Conservation (phyloP, 2,329 filamentous ascomycete species). For the Pseudopithomyces chartarum region DNA sequence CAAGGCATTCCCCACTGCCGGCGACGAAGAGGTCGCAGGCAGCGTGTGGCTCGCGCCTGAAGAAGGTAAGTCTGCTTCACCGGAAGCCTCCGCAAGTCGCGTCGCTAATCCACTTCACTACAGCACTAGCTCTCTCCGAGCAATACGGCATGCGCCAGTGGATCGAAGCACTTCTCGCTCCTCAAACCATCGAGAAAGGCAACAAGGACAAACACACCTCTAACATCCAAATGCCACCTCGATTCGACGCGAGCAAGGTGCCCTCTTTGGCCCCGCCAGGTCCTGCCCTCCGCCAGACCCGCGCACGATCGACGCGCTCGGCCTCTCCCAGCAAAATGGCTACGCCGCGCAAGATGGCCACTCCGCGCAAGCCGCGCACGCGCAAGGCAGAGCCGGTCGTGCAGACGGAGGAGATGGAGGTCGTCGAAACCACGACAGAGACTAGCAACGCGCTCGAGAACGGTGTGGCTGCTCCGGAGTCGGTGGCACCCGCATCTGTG, state of each 20-base stretch:
- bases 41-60: conserved; percentile 94
- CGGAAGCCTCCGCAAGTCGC: neutral
- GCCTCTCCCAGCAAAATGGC: conserved; percentile 60
- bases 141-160: conserved; percentile 87
- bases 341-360: conserved; percentile 54
- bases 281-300: conserved; percentile 44
- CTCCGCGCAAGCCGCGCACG: conserved; percentile 60
- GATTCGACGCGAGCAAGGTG: conserved; percentile 65
- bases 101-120: conserved; percentile 29
- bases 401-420: conserved; percentile 33
- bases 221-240: conserved; percentile 79
- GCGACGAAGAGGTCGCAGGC: conserved; percentile 88
- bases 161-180: conserved; percentile 91
- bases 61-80: conserved; percentile 55
- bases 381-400: conserved; percentile 36
- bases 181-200: conserved; percentile 74
- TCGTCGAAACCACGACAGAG: conserved; percentile 53
- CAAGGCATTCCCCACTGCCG: conserved; percentile 80
- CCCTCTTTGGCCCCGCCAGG: conserved; percentile 37
- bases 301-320: conserved; percentile 63
- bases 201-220: conserved; percentile 70
- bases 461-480: conserved; percentile 30
- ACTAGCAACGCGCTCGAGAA: conserved; percentile 49
- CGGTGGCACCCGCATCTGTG: conserved; percentile 50
- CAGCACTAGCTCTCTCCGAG: conserved; percentile 80